Evolutionary conservation across 805 yeast species (phyloP).

Genomic region (Lachancea lanzarotensis): DNA sequence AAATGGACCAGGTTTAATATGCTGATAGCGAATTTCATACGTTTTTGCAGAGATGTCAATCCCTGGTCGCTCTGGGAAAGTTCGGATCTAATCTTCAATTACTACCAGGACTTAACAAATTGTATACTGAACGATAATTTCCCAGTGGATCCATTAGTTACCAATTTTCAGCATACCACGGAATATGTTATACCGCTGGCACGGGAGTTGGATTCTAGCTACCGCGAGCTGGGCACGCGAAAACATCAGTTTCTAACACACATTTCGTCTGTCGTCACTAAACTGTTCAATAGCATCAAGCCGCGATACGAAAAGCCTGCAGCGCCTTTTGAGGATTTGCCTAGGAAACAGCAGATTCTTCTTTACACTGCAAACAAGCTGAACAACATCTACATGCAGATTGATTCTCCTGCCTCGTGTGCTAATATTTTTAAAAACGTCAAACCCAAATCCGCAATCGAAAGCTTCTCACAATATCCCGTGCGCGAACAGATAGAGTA

Average conservation of each 20-base stretch:
- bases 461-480: slow-evolving; percentile 39
- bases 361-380: slow-evolving; percentile 47
- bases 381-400: slow-evolving; percentile 50
- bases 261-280: slow-evolving; percentile 48
- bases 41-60: slow-evolving; percentile 43
- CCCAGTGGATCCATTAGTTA: slow-evolving; percentile 29
- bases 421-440: slow-evolving; percentile 34
- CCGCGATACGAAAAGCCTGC: slow-evolving; percentile 35
- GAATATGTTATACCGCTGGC: slow-evolving; percentile 33
- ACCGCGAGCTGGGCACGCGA: slow-evolving; percentile 14
- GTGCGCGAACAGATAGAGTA: slow-evolving; percentile 47
- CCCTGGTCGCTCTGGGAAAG: slow-evolving; percentile 46
- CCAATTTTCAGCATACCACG: slow-evolving; percentile 23
- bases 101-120: slow-evolving; percentile 41
- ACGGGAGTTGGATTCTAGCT: slow-evolving; percentile 18
- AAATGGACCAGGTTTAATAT: slow-evolving; percentile 41
- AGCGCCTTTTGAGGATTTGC: slow-evolving; percentile 10
- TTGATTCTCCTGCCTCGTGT: slow-evolving; percentile 33
- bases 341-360: slow-evolving; percentile 42
- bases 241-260: slow-evolving; percentile 38
- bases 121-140: slow-evolving; percentile 37
- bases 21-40: slow-evolving; percentile 42
- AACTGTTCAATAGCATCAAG: slow-evolving; percentile 55
- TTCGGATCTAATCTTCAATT: slow-evolving; percentile 41
- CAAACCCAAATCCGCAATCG: slow-evolving; percentile 53